phyloP scores from a whole-genome alignment of 306 rosid species.

The Lotus japonicus region DNA sequence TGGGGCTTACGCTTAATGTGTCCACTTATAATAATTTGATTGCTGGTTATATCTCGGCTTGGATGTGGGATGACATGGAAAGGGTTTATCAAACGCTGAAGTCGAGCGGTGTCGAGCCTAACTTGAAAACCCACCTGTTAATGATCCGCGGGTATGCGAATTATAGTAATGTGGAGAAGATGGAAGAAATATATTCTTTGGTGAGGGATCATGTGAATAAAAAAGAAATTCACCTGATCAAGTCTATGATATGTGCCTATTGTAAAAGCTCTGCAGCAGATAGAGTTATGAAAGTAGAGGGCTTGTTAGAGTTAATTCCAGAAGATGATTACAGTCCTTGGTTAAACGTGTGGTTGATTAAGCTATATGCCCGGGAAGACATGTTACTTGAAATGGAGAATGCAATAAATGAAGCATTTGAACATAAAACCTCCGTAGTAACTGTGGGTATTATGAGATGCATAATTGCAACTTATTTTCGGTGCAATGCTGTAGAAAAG shows the following conservation, averaged over 20 bases:
- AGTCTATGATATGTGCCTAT: conserved; percentile 78
- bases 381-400: conserved; percentile 61
- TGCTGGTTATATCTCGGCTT: conserved; percentile 64
- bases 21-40: conserved; percentile 61
- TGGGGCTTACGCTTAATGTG: conserved; percentile 30
- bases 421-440: conserved; percentile 32
- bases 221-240: conserved; percentile 38
- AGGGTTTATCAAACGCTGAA: conserved; percentile 46
- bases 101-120: conserved; percentile 40
- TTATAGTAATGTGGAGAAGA: conserved; percentile 57
- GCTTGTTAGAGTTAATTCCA: conserved; percentile 51
- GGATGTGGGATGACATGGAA: conserved; percentile 86
- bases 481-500: conserved; percentile 53
- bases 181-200: conserved; percentile 60
- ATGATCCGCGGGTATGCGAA: conserved; percentile 83
- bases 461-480: conserved; percentile 55
- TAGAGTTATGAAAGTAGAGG: conserved; percentile 48
- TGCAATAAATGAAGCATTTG: conserved; percentile 66
- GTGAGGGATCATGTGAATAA: conserved; percentile 36
- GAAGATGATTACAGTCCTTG: conserved; percentile 59
- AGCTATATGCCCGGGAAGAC: conserved; percentile 59
- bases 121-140: conserved; percentile 38
- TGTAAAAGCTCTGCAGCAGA: conserved; percentile 50
- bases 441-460: conserved; percentile 31
- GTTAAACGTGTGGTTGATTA: conserved; percentile 67